Evolutionary conservation across 2,329 filamentous ascomycete species (phyloP).

Genomic region (Hypoxylon sp.): DNA sequence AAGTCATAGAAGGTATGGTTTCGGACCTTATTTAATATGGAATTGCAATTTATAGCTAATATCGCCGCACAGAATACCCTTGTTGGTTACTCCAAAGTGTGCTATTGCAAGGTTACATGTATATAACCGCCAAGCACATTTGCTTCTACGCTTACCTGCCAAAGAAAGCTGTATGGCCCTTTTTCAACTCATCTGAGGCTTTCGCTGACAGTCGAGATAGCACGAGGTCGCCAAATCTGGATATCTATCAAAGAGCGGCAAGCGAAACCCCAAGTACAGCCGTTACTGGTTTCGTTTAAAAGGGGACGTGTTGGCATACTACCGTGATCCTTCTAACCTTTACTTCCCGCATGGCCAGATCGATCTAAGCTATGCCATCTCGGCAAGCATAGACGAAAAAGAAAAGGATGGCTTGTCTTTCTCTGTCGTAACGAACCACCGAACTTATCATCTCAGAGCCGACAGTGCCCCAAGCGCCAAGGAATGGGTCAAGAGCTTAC

Average conservation of each 20-base stretch:
- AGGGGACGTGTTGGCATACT: constrained; percentile 93
- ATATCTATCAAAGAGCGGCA: constrained; percentile 88
- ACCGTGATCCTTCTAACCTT: constrained; percentile 83
- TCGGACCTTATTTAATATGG: neutral
- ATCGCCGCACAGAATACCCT: constrained; percentile 77
- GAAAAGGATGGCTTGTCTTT: constrained; percentile 85
- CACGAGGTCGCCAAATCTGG: constrained; percentile 86
- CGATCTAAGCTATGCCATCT: constrained; percentile 91
- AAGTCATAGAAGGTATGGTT: constrained; percentile 80
- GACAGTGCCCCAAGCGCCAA: constrained; percentile 90
- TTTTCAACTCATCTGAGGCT: neutral
- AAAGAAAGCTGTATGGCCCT: constrained; percentile 80
- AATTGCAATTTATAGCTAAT: constrained; percentile 17
- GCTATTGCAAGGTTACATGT: constrained; percentile 93
- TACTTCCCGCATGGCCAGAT: constrained; percentile 95
- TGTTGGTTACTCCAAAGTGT: constrained; percentile 95
- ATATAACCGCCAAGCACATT: constrained; percentile 92
- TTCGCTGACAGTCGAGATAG: constrained; percentile 58
- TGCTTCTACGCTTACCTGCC: constrained; percentile 99
- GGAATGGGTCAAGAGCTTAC: constrained; percentile 95
- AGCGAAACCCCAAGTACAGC: constrained; percentile 87
- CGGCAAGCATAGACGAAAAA: constrained; percentile 82
- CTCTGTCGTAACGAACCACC: constrained; percentile 83
- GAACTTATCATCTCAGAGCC: constrained; percentile 89
- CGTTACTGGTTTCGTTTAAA: constrained; percentile 95